These are phyloP conservation scores for Zea mays DNA, from an alignment of 176 grass and related monocot genomes.

Conservation along the genomic window DNA sequence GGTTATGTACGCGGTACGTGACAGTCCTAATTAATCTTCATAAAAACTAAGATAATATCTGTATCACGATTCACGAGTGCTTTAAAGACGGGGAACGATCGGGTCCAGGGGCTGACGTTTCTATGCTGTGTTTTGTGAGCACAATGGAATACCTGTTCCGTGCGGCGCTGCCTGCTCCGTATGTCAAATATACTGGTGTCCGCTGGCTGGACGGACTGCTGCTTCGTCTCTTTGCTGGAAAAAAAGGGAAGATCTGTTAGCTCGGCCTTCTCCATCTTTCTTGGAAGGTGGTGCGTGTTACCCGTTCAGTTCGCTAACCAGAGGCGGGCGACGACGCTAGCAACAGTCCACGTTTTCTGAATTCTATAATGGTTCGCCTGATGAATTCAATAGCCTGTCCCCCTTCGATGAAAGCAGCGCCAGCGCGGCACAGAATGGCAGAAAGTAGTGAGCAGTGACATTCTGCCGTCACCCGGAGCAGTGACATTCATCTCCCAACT, in stretches of 20 bases:
- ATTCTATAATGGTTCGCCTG: neutral
- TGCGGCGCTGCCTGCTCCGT: neutral
- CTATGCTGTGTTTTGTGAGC: constrained; percentile 29
- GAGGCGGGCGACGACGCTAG: neutral
- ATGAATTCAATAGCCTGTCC: neutral
- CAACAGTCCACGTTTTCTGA: neutral
- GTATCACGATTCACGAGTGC: too few species aligned
- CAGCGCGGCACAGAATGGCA: too few species aligned
- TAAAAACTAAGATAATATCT: too few species aligned
- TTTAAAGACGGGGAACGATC: neutral
- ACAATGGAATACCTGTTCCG: neutral
- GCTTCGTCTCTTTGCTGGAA: constrained; percentile 20
- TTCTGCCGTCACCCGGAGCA: too few species aligned
- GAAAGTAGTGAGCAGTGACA: too few species aligned
- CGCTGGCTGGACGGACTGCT: neutral
- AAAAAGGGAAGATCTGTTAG: neutral
- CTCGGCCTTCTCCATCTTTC: neutral
- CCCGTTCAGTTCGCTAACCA: neutral
- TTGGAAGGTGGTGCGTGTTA: neutral
- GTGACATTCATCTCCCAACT: too few species aligned
- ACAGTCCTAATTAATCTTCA: too few species aligned
- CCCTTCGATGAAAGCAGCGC: too few species aligned
- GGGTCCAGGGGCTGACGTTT: constrained; percentile 44
- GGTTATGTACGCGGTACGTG: too few species aligned
- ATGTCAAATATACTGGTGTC: neutral